Evolutionary conservation across 2,329 filamentous ascomycete species (phyloP).

Genomic region (Ramichloridium luteum): DNA sequence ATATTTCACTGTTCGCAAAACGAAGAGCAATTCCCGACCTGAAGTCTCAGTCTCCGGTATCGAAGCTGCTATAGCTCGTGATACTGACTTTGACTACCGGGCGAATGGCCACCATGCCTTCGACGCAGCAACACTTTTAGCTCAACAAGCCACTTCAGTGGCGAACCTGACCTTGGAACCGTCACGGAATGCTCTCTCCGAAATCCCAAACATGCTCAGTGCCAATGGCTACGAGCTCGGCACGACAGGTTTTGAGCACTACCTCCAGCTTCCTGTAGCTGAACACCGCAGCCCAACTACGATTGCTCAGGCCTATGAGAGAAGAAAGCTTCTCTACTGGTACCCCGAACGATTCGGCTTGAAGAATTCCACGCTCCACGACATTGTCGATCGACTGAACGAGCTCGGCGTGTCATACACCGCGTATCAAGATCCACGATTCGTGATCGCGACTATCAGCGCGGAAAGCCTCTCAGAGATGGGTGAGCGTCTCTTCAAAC

Average conservation of each 20-base stretch:
- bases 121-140: conserved; percentile 8
- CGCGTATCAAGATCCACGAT: too few relatives aligned
- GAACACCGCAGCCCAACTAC: too few relatives aligned
- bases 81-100: conserved; percentile 8
- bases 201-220: conserved; percentile 38
- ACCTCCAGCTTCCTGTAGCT: conserved; percentile 34
- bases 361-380: conserved; percentile 11
- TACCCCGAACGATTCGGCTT: conserved; percentile 18
- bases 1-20: conserved; percentile 14
- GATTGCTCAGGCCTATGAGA: too few relatives aligned
- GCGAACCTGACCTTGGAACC: neutral
- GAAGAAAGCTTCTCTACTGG: conserved; percentile 9
- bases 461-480: conserved; percentile 16
- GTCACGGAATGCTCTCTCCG: conserved; percentile 16
- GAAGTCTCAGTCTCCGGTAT: conserved; percentile 11
- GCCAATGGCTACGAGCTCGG: conserved; percentile 34
- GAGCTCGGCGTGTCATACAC: conserved; percentile 12
- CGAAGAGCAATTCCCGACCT: conserved; percentile 7
- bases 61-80: conserved; percentile 5
- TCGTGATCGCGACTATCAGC: conserved; percentile 4
- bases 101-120: conserved; percentile 12
- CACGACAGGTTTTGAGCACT: conserved; percentile 36
- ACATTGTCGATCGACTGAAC: conserved; percentile 14
- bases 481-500: conserved; percentile 18
- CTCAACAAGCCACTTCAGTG: conserved; percentile 2